A percentile compares a stretch with the other conserved stretches of the same genome.
phyloP scores from a whole-genome alignment of 2,329 filamentous ascomycete genomes.

The Aspergillus ruber region DNA sequence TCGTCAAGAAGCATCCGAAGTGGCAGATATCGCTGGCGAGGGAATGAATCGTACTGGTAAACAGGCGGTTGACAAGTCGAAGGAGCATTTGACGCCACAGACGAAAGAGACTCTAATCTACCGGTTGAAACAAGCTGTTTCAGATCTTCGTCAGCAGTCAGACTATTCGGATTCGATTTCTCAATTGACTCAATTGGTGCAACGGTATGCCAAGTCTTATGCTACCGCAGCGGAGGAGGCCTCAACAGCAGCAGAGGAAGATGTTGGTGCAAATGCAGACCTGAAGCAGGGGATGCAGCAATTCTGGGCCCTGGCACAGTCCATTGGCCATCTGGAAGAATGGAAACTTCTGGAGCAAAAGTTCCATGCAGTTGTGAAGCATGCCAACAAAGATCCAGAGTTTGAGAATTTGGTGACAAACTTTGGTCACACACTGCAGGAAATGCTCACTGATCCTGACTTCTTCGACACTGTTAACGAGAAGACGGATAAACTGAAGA shows the following conservation, averaged over 20 bases:
- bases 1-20: slow-evolving; percentile 49
- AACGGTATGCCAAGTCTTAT: slow-evolving; percentile 72
- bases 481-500: slow-evolving; percentile 54
- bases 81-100: slow-evolving; percentile 64
- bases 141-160: slow-evolving; percentile 64
- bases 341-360: slow-evolving; percentile 70
- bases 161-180: slow-evolving; percentile 87
- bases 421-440: slow-evolving; percentile 66
- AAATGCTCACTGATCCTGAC: slow-evolving; percentile 74
- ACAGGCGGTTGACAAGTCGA: slow-evolving; percentile 63
- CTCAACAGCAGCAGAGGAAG: slow-evolving; percentile 59
- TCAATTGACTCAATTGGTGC: slow-evolving; percentile 65
- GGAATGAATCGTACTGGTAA: slow-evolving; percentile 36
- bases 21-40: slow-evolving; percentile 38
- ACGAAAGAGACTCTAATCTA: slow-evolving; percentile 67
- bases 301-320: slow-evolving; percentile 73
- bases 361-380: slow-evolving; percentile 64
- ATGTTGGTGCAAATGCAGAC: slow-evolving; percentile 66
- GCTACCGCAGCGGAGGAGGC: slow-evolving; percentile 65
- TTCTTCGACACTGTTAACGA: slow-evolving; percentile 74
- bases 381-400: slow-evolving; percentile 70
- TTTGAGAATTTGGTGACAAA: slow-evolving; percentile 73
- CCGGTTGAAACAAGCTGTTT: slow-evolving; percentile 69
- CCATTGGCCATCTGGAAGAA: slow-evolving; percentile 65
- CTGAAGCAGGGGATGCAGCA: slow-evolving; percentile 70